phyloP scores from a whole-genome alignment of 208 protist species.

The Crithidia bombi region DNA sequence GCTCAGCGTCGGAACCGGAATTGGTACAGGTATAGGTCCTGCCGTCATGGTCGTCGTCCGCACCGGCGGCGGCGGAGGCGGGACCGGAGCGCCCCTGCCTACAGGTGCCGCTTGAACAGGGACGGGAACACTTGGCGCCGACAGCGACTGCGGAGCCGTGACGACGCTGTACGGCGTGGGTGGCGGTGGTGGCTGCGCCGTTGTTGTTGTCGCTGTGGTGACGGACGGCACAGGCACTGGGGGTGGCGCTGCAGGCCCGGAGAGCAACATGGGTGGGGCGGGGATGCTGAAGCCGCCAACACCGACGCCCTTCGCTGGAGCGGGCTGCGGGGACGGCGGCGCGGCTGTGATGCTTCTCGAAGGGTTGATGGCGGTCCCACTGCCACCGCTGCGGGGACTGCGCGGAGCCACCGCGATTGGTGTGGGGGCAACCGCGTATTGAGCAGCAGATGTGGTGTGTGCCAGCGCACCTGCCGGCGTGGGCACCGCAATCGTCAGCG shows the following conservation, averaged over 20 bases:
- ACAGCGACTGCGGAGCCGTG: not conserved
- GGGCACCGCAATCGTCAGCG: constrained; percentile 34
- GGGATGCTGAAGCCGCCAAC: not conserved
- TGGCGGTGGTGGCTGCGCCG: not conserved
- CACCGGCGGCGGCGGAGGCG: not conserved
- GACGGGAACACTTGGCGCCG: constrained; percentile 16
- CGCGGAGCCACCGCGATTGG: not conserved
- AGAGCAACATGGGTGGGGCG: too few relatives aligned
- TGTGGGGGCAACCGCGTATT: constrained; percentile 9
- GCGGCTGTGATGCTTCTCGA: not conserved
- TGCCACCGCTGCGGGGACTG: constrained; percentile 4
- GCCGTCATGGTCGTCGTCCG: not conserved
- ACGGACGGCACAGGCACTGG: not conserved
- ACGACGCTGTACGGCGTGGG: not conserved
- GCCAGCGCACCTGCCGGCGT: constrained; percentile 35
- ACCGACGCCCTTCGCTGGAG: not conserved
- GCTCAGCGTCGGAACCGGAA: constrained; percentile 17
- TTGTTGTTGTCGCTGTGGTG: not conserved
- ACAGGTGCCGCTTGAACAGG: constrained; percentile 29
- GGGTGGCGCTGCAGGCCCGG: too few relatives aligned
- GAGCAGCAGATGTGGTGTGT: constrained; percentile 18
- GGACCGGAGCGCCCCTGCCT: not conserved
- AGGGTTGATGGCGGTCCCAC: too few relatives aligned
- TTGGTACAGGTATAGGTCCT: not conserved
- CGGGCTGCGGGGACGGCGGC: not conserved